Conservation (phyloP, 805 yeast species). For the Kuraishia hungarica region DNA sequence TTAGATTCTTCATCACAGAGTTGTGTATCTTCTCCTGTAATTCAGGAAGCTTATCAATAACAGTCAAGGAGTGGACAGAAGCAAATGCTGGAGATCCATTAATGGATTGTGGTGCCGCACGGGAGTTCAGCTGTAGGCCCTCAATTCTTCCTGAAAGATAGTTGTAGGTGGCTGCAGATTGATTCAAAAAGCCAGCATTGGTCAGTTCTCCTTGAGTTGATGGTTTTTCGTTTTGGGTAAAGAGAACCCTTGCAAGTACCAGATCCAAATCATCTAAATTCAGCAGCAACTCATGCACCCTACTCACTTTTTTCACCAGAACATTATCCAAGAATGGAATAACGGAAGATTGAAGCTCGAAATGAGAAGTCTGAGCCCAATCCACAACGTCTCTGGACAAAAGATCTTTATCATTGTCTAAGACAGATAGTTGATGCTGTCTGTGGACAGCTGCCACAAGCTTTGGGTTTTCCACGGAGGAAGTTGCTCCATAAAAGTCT, state of each 20-base stretch:
- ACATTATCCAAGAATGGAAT: slow-evolving; percentile 19
- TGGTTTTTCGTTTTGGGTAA: slow-evolving; percentile 6
- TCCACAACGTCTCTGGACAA: slow-evolving; percentile 14
- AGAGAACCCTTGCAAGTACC: slow-evolving; percentile 17
- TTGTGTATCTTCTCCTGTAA: slow-evolving; percentile 1
- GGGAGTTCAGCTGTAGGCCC: not conserved
- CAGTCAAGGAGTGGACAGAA: not conserved
- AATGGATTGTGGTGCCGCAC: not conserved
- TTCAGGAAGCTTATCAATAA: not conserved
- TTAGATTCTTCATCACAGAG: not conserved
- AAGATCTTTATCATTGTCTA: slow-evolving; percentile 5
- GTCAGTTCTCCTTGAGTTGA: not conserved
- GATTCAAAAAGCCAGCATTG: not conserved
- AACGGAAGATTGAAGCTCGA: slow-evolving; percentile 23
- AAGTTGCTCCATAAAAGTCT: not conserved
- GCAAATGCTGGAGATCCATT: not conserved
- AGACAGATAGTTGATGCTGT: slow-evolving; percentile 5
- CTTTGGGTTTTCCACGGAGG: not conserved
- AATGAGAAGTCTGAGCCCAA: slow-evolving; percentile 26
- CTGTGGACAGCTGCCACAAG: not conserved
- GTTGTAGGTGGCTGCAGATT: not conserved
- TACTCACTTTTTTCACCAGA: slow-evolving; percentile 17
- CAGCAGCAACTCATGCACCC: slow-evolving; percentile 19
- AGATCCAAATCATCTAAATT: slow-evolving; percentile 24
- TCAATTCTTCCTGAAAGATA: slow-evolving; percentile 2